These are phyloP conservation scores for Phalaenopsis aphrodite DNA, from an alignment of 106 monocot genomes.

Conservation along the genomic window DNA sequence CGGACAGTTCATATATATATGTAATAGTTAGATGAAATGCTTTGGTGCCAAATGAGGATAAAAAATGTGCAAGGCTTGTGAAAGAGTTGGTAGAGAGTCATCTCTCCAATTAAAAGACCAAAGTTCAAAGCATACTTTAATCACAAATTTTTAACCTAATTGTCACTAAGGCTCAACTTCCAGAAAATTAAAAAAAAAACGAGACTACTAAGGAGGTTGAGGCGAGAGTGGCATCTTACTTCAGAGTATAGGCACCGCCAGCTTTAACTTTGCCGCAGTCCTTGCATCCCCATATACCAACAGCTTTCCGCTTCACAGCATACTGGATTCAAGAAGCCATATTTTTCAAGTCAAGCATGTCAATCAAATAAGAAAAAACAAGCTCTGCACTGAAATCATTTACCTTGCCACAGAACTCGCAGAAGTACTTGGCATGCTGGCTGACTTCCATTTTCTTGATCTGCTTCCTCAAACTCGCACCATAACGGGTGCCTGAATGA, in stretches of 20 bases:
- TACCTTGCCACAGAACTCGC: slow-evolving; percentile 70
- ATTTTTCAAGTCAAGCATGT: not conserved
- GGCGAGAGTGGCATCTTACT: slow-evolving; percentile 3
- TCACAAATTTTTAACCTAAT: too few relatives aligned
- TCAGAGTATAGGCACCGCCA: slow-evolving; percentile 23
- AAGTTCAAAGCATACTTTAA: too few relatives aligned
- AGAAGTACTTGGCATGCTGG: slow-evolving; percentile 66
- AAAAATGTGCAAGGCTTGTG: too few relatives aligned
- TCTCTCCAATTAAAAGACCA: too few relatives aligned
- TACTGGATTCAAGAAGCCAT: slow-evolving; percentile 3
- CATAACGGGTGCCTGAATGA: slow-evolving; percentile 49
- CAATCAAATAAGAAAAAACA: not conserved
- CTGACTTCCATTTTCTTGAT: slow-evolving; percentile 70
- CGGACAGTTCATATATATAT: too few relatives aligned
- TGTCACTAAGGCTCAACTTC: too few relatives aligned
- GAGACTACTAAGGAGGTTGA: too few relatives aligned
- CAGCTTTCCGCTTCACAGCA: slow-evolving; percentile 23
- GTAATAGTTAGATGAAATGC: too few relatives aligned
- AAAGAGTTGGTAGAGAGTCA: too few relatives aligned
- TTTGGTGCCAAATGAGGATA: too few relatives aligned
- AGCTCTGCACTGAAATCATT: not conserved
- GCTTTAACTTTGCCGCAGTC: slow-evolving; percentile 51
- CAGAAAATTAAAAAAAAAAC: too few relatives aligned
- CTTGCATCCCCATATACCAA: slow-evolving; percentile 27
- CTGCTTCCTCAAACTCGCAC: slow-evolving; percentile 70